phyloP scores from a whole-genome alignment of 768 basidiomycete genomes.

The Albatrellus ellisii region DNA sequence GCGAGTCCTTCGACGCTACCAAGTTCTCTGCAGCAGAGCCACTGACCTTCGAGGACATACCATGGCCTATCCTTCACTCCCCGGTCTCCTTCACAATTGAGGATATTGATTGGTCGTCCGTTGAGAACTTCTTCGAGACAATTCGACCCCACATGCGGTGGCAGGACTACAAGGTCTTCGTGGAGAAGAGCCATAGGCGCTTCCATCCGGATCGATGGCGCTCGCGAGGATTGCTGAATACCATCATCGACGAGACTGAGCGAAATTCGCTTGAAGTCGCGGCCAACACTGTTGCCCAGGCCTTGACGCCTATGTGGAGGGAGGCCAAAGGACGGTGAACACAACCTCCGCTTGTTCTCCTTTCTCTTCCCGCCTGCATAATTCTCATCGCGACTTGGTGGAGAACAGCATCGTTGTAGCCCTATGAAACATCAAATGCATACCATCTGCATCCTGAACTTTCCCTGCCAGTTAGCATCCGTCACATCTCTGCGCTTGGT shows the following conservation, averaged over 20 bases:
- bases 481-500: no score
- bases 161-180: conserved; percentile 50
- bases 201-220: conserved; percentile 80
- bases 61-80: conserved; percentile 60
- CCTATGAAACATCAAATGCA: no score
- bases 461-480: no score
- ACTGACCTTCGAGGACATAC: conserved; percentile 47
- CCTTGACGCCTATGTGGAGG: conserved; percentile 57
- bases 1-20: conserved; percentile 49
- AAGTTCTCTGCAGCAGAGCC: conserved; percentile 40
- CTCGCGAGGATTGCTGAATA: conserved; percentile 46
- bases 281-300: conserved; percentile 59
- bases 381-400: no score
- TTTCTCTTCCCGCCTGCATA: no score
- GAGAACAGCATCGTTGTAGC: no score
- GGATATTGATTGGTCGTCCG: conserved; percentile 58
- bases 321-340: conserved; percentile 22
- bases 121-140: conserved; percentile 55
- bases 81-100: conserved; percentile 41
- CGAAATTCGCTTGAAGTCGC: conserved; percentile 55
- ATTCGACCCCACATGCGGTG: conserved; percentile 37
- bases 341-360: no score
- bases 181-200: conserved; percentile 57
- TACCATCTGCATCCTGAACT: no score
- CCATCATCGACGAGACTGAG: conserved; percentile 43